These are phyloP conservation scores for Vishniacozyma victoriae DNA, from an alignment of 768 basidiomycete species.

Conservation along the genomic window DNA sequence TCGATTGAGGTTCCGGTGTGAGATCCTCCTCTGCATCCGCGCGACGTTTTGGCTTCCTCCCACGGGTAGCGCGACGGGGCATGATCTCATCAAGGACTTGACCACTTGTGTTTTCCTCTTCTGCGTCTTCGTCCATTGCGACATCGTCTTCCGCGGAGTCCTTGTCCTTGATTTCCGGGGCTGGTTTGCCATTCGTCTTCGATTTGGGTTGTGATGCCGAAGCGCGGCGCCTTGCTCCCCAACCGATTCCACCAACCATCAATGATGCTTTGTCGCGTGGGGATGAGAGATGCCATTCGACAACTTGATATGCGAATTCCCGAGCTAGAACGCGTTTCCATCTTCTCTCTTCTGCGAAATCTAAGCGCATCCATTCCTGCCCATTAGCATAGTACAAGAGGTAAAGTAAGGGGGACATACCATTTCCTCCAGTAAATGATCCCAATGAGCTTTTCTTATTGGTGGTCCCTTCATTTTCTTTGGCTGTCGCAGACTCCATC, in stretches of 20 bases:
- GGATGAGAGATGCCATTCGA: constrained; percentile 78
- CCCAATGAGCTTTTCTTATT: constrained; percentile 72
- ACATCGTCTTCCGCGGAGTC: background rate
- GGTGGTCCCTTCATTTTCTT: constrained; percentile 84
- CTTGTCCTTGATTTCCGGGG: constrained; percentile 1
- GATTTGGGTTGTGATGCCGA: constrained; percentile 11
- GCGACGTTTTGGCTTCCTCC: background rate
- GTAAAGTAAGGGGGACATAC: constrained; percentile 50
- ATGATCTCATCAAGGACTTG: constrained; percentile 47
- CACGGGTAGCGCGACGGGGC: constrained; percentile 58
- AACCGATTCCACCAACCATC: constrained; percentile 51
- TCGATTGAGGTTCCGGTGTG: constrained; percentile 5
- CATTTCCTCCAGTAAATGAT: constrained; percentile 95
- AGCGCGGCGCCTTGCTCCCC: constrained; percentile 24
- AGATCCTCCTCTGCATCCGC: background rate
- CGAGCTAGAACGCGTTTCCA: constrained; percentile 87
- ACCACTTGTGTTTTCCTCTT: constrained; percentile 1
- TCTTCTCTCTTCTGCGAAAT: constrained; percentile 86
- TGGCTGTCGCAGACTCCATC: constrained; percentile 91
- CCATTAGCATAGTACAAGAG: background rate
- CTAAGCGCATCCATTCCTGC: constrained; percentile 95
- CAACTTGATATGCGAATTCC: constrained; percentile 70
- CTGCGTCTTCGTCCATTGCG: background rate
- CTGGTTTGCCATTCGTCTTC: constrained; percentile 5
- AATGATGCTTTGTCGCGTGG: constrained; percentile 58